Percentiles rank a stretch among this genome's conserved stretches.
phyloP scores from a whole-genome alignment of 2,329 filamentous ascomycete genomes.

The Cercospora zeae-maydis region DNA sequence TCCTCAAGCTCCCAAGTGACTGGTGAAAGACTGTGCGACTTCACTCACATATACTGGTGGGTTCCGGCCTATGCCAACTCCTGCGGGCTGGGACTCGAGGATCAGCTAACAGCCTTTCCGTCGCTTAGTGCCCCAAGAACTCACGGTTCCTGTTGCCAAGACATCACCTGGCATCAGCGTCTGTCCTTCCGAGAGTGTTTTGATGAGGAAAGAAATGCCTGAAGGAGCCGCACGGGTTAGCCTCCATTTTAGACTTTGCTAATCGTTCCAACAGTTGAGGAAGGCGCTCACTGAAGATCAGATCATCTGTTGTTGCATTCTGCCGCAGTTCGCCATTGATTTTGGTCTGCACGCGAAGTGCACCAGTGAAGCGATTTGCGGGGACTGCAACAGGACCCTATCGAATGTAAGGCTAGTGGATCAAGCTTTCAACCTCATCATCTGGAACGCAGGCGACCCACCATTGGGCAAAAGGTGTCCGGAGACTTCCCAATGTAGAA shows the following conservation, averaged over 20 bases:
- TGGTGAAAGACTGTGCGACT: not conserved
- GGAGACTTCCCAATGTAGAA: constrained; percentile 58
- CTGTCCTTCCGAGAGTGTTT: constrained; percentile 48
- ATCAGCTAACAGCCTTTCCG: not conserved
- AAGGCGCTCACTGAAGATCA: constrained; percentile 46
- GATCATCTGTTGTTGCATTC: constrained; percentile 46
- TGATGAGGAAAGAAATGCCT: constrained; percentile 45
- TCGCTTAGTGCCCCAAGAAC: constrained; percentile 22
- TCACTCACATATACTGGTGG: constrained; percentile 39
- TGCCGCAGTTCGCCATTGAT: constrained; percentile 54
- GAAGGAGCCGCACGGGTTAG: constrained; percentile 16
- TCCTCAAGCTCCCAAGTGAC: not conserved
- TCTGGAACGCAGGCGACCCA: constrained; percentile 23
- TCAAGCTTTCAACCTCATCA: not conserved
- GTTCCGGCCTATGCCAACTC: constrained; percentile 49
- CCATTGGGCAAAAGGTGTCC: constrained; percentile 57
- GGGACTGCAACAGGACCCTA: constrained; percentile 53
- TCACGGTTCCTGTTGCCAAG: constrained; percentile 48
- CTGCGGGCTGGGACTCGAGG: constrained; percentile 34
- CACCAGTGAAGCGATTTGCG: constrained; percentile 42
- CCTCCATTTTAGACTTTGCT: not conserved
- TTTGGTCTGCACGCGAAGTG: constrained; percentile 42
- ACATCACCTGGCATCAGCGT: constrained; percentile 52
- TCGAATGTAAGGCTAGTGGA: not conserved
- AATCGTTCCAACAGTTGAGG: too few species aligned